Conservation (phyloP, 2,329 filamentous ascomycete species). For the Colletotrichum echinochloae region DNA sequence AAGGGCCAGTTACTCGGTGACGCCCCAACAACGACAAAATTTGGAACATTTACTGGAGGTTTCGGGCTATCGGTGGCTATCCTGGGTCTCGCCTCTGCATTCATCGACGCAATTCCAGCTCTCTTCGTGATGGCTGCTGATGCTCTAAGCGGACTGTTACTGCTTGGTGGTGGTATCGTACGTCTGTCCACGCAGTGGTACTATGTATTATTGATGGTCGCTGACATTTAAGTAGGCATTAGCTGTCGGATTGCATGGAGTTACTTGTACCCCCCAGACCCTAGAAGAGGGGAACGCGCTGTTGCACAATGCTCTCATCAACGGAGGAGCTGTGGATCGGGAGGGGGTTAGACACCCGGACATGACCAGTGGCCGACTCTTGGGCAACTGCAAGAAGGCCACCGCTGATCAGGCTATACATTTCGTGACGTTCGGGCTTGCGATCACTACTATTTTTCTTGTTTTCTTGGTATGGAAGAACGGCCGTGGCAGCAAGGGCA, state of each 20-base stretch:
- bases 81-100: conserved; percentile 15
- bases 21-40: conserved; percentile 28
- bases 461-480: conserved; percentile 33
- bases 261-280: conserved; percentile 7
- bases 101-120: conserved; percentile 34
- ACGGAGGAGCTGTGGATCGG: not conserved
- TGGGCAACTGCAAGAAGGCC: conserved; percentile 28
- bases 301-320: not conserved
- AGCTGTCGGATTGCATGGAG: conserved; percentile 25
- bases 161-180: conserved; percentile 39
- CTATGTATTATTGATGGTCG: not conserved
- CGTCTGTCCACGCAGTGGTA: not conserved
- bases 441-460: conserved; percentile 22
- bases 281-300: fast-evolving
- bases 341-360: not conserved
- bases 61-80: conserved; percentile 29
- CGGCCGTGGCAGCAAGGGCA: conserved; percentile 9
- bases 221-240: conserved; percentile 23
- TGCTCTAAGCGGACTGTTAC: conserved; percentile 26
- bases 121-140: conserved; percentile 30
- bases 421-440: conserved; percentile 30
- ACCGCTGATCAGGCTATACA: conserved; percentile 34
- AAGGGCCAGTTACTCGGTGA: conserved; percentile 14
- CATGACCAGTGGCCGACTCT: not conserved
- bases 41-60: conserved; percentile 31